Conservation (phyloP, 257 asterid species). For the Phtheirospermum japonicum region DNA sequence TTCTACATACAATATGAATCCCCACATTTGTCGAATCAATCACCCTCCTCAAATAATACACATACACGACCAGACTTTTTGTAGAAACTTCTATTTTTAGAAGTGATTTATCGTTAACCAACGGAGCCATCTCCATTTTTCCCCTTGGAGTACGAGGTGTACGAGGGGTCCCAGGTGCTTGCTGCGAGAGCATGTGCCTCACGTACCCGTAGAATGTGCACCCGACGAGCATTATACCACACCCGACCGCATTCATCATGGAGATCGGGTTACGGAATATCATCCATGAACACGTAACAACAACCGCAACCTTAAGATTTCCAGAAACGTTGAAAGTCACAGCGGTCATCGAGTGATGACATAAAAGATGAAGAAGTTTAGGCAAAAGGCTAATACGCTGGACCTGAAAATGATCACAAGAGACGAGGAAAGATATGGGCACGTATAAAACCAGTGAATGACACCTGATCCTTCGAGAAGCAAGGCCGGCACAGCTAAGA, state of each 20-base stretch:
- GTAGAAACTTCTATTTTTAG: neutral
- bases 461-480: constrained; percentile 88
- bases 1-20: too few relatives aligned
- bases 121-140: too few relatives aligned
- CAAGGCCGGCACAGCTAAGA: constrained; percentile 81
- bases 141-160: constrained; percentile 59
- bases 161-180: constrained; percentile 58
- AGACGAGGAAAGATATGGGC: constrained; percentile 60
- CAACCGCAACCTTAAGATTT: constrained; percentile 91
- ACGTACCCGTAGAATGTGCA: constrained; percentile 93
- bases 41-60: neutral
- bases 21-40: constrained; percentile 23
- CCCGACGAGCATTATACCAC: constrained; percentile 77
- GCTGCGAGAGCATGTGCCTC: constrained; percentile 65
- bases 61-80: neutral
- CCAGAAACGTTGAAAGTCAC: constrained; percentile 99
- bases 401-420: constrained; percentile 73
- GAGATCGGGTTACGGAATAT: too few relatives aligned
- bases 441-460: constrained; percentile 56
- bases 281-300: too few relatives aligned
- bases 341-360: constrained; percentile 95
- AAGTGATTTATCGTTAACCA: constrained; percentile 32
- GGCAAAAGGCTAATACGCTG: constrained; percentile 87
- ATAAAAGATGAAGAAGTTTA: constrained; percentile 90
- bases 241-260: too few relatives aligned